Evolutionary conservation across 768 basidiomycete species (phyloP), one percentile per base, ranked within the genome.

Genomic region (Boletus coccyginus): DNA sequence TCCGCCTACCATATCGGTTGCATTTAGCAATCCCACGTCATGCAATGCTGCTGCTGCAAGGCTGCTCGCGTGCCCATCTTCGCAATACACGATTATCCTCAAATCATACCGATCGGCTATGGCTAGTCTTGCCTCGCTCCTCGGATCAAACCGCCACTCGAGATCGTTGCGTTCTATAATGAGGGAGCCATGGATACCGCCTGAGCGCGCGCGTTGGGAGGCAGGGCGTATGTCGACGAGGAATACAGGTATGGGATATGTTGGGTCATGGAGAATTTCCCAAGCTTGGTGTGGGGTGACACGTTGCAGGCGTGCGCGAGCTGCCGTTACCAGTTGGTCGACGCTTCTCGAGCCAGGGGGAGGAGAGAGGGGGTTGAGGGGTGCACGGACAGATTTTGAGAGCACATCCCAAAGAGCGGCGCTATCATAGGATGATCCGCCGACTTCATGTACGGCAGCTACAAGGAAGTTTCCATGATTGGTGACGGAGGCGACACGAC

Each of bases 71-170:
- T 83, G 80, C 2, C 90, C 88, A 48, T 89, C 88, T 66, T 87
- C 82, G 68, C 87, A 88, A 62, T 91, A 83, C 11, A 92, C 71
- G 58, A 92, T 88, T 32, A 90, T 78, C 45, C 87, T 72, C 39
- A 91, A 65, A 72, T 92, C 90, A 62, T 88, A 92, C 52, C 88
- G 74, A 71, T 89, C 85, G 24, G 83, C 90, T 59, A 91, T 83
- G 2, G 80, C 72, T 51, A 92, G 71, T 35, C 85, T 76, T 13
- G 80, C 75, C 7, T 79, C 74, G 60, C 74, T 78, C 53, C 87
- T 77, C 5, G 90, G 90, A 70, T 92, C 90, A 60, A 92, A 85
- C 24, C 83, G 79, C 88, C 88, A 90, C 68, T 92, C 90, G 51
- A 92, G 77, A 7, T 84, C 80, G 64, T 88, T 91, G 24, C 90